Conservation (phyloP, 371 early-diverging fungal genomes). For the Mortierella sp. region DNA sequence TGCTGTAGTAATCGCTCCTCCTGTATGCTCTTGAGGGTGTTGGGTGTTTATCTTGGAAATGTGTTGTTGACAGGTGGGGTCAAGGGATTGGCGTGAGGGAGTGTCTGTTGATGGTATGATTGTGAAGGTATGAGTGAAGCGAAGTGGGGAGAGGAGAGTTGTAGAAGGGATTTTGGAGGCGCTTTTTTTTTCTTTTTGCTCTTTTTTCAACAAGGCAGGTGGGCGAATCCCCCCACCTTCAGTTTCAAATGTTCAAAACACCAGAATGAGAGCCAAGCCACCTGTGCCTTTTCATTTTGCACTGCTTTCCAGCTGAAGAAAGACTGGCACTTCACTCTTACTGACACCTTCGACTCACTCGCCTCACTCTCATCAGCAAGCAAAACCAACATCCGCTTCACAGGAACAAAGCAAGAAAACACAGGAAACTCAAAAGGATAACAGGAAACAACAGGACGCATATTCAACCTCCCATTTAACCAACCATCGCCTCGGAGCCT, state of each 20-base stretch:
- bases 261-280: slow-evolving; percentile 13
- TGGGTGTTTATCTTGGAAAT: neutral
- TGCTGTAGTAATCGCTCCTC: neutral
- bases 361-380: neutral
- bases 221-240: neutral
- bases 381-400: no score
- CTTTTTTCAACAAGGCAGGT: no score
- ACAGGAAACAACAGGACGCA: neutral
- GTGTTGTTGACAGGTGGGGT: neutral
- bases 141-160: neutral
- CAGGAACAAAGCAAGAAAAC: neutral
- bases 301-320: neutral
- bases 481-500: no score
- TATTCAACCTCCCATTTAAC: neutral
- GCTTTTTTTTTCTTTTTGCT: neutral
- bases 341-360: neutral
- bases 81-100: no score
- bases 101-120: neutral
- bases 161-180: neutral
- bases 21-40: neutral
- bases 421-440: neutral
- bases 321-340: neutral
- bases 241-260: slow-evolving; percentile 10
- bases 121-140: neutral
- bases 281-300: neutral